These are phyloP conservation scores for Eutypella sp. DNA, from an alignment of 2,329 filamentous ascomycete species.

Conservation along the genomic window DNA sequence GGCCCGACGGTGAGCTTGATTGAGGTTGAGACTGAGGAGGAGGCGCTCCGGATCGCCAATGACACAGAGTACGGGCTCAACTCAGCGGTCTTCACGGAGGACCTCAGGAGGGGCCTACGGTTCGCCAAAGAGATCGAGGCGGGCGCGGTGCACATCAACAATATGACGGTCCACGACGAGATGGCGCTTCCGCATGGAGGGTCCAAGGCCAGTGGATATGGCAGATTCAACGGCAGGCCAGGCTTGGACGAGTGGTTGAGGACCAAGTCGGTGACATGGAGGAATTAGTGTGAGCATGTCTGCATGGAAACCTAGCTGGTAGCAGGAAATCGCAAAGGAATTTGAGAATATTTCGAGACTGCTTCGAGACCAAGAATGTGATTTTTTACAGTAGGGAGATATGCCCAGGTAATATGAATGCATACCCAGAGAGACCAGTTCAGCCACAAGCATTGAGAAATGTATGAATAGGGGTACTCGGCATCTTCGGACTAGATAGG, in stretches of 20 bases:
- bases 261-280: slow-evolving; percentile 29
- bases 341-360: not conserved
- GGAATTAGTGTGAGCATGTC: slow-evolving; percentile 12
- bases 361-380: not conserved
- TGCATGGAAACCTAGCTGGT: too few relatives aligned
- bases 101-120: slow-evolving; percentile 47
- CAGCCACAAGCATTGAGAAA: too few relatives aligned
- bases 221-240: slow-evolving; percentile 31
- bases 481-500: too few relatives aligned
- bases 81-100: slow-evolving; percentile 59
- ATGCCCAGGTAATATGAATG: too few relatives aligned
- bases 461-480: too few relatives aligned
- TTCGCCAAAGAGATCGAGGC: slow-evolving; percentile 51
- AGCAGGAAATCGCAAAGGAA: too few relatives aligned
- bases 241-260: slow-evolving; percentile 28
- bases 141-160: slow-evolving; percentile 45
- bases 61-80: slow-evolving; percentile 65
- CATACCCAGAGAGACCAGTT: too few relatives aligned
- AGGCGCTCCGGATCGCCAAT: slow-evolving; percentile 61
- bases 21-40: slow-evolving; percentile 54
- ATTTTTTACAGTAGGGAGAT: too few relatives aligned
- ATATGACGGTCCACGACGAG: slow-evolving; percentile 40
- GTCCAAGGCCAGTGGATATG: slow-evolving; percentile 36
- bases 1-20: slow-evolving; percentile 59
- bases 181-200: slow-evolving; percentile 37